Evolutionary conservation across 1,284 basidiomycete genomes (phyloP), one percentile per base, ranked within the genome.

Genomic region (Ustilago esculenta): DNA sequence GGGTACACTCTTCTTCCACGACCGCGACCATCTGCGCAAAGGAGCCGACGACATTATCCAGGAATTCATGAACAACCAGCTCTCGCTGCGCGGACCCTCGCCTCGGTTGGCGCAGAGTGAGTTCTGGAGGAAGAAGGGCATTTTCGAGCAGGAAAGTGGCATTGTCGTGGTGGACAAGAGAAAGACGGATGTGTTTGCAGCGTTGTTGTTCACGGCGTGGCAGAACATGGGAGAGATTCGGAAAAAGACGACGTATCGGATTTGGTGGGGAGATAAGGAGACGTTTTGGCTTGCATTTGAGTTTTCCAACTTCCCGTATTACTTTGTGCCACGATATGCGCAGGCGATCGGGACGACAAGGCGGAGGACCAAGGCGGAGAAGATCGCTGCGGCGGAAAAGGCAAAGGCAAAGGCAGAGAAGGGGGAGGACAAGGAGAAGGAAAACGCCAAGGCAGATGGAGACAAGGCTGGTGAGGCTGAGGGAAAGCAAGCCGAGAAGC

Each of bases 1-100:
- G 11, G 70, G 70, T 5, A 72, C 70, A 24, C 58, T 72, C 33
- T 72, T 72, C 45, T 72, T 72, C 66, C 65, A 69, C 48, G 70
- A 72, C 35, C 58, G 70, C 12, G 70, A 72, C 23, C 65, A 72
- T 27, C 43, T 46, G 7, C 66, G 70, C 17, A n/a, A 47, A 17
- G 69, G 69, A 2, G 69, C 54, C 29, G 54, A 57, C 20, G 42
- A 41, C 18, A 51, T 69, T 10, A 51, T 72, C 14, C 50, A 65
- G n/a, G 67, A 72, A 8, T 72, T 69, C 36, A 65, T 72, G 65
- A 46, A 33, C 51, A 60, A 70, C 24, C 65, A 72, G 51, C 50
- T 72, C 4, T 49, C 49, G 14, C 43, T 47, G 6, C 65, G 66
- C 4, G 70, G 70, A 5, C 70, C 70, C 1, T 64, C 55, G 8